Evolutionary conservation across 2,329 filamentous ascomycete genomes (phyloP), one percentile per base, ranked within the genome.

Genomic region (Penicillium sp.): DNA sequence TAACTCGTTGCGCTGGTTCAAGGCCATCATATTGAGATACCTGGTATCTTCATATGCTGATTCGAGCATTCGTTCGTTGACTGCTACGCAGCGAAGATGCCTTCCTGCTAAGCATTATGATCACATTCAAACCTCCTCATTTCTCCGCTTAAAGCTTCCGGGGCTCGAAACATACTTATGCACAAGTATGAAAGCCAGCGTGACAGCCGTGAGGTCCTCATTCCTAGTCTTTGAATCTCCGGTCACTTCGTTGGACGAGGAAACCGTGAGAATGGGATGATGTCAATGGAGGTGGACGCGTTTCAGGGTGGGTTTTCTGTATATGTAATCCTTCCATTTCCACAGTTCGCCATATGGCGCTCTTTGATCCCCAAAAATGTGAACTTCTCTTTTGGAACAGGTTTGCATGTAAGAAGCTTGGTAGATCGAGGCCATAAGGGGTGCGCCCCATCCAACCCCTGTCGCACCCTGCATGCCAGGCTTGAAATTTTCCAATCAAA

Each of bases 211-310:
- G 8, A 23, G 39, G n/a, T 51, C 51, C 60, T 46, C 64, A 65
- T 66, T 65, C 62, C 61, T 6, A 7, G 25, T 43, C 19, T 27
- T 57, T 55, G 58, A 54, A 54, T 65, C 54, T 59, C 58, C 51
- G 60, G 26, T 11, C 54, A 31, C 27, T 46, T 51, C 52, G 46
- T 53, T 51, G 21, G 14, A 26, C n/a, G 27, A 44, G 29, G 62
- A 62, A 66, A 64, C 37, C 37, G n/a, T 25, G 31, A 33, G 19
- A n/a, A 26, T 27, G 29, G n/a, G 13, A 57, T 57, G 53, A 61
- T 57, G 42, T 60, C 55, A 59, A 46, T n/a, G 4, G 4, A n/a
- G 9, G 16, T 14, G 21, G n/a, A n/a, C 23, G 21, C 13, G 23
- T 39, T 25, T 26, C 13, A 13, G 5, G 26, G 37, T 6, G n/a